Percentiles rank a stretch among this genome's conserved stretches.
phyloP scores from a whole-genome alignment of 192 early-diverging fungal genomes.

The Rhizophagus clarus region DNA sequence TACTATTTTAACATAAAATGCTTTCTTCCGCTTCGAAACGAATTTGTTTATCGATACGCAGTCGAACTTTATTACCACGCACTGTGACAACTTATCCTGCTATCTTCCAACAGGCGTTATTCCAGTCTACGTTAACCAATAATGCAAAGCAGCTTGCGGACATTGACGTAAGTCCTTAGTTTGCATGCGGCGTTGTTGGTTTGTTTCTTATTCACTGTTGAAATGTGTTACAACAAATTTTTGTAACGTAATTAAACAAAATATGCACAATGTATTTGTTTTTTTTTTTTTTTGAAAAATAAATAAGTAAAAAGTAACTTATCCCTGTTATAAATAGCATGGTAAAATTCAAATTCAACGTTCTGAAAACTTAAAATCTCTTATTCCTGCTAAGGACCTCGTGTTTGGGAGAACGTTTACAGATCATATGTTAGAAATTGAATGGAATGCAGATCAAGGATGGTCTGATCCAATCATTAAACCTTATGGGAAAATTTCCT shows the following conservation, averaged over 20 bases:
- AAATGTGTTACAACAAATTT: not conserved
- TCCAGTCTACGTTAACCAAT: not conserved
- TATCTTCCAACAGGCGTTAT: not conserved
- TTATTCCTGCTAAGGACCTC: slow-evolving; percentile 64
- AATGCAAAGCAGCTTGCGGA: not conserved
- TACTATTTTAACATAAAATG: not conserved
- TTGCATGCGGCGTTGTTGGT: not conserved
- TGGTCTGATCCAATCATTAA: slow-evolving; percentile 87
- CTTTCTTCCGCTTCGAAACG: not conserved
- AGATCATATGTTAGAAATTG: slow-evolving; percentile 92
- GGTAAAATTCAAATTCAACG: slow-evolving; percentile 36
- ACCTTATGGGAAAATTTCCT: slow-evolving; percentile 77
- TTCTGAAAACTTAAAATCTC: slow-evolving; percentile 54
- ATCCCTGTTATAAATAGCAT: slow-evolving; percentile 3
- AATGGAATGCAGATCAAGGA: slow-evolving; percentile 75
- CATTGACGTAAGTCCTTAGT: not conserved
- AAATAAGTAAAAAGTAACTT: not conserved
- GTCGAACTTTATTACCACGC: not conserved
- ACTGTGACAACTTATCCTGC: not conserved
- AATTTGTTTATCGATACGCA: not conserved
- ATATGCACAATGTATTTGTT: not conserved
- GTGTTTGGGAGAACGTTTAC: slow-evolving; percentile 90
- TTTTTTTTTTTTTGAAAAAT: not conserved
- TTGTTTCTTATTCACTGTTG: not conserved
- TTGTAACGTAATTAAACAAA: not conserved